A percentile compares a stretch with the other conserved stretches of the same genome.
Evolutionary conservation across 345 rosid species (phyloP).

Genomic region (Eucalyptus tenuipes): DNA sequence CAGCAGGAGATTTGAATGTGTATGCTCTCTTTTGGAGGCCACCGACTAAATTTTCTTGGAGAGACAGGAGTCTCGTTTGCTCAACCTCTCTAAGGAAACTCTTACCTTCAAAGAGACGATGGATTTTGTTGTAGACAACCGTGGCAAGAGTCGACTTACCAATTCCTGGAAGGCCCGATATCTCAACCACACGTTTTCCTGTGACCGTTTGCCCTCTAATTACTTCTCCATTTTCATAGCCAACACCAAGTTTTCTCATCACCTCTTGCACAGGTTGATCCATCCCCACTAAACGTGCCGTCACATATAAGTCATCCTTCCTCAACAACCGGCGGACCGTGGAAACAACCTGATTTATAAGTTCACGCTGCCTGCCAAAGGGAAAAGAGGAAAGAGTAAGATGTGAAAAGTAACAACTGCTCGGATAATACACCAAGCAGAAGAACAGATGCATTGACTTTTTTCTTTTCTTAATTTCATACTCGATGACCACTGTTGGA

Average conservation of each 20-base stretch:
- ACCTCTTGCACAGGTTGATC: not conserved
- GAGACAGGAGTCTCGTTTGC: too few relatives aligned
- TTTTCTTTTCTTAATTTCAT: rapidly evolving
- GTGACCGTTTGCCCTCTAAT: not conserved
- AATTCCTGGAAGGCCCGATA: not conserved
- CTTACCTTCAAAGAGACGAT: not conserved
- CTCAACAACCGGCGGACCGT: not conserved
- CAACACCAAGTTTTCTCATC: not conserved
- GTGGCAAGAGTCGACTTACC: not conserved
- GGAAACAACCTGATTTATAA: not conserved
- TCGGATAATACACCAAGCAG: not conserved
- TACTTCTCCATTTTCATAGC: not conserved
- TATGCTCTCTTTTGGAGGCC: not conserved
- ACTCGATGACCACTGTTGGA: not conserved
- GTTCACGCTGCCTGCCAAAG: not conserved
- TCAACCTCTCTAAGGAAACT: not conserved
- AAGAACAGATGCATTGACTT: not conserved
- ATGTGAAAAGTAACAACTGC: not conserved
- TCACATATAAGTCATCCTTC: not conserved
- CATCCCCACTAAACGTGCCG: not conserved
- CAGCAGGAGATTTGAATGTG: rapidly evolving
- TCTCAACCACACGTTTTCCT: not conserved
- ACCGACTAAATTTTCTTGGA: rapidly evolving
- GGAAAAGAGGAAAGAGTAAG: not conserved
- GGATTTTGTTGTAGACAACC: not conserved